Base-by-base conservation (phyloP, 441 rosid genomes). In the Pelargonium hybrid region DNA sequence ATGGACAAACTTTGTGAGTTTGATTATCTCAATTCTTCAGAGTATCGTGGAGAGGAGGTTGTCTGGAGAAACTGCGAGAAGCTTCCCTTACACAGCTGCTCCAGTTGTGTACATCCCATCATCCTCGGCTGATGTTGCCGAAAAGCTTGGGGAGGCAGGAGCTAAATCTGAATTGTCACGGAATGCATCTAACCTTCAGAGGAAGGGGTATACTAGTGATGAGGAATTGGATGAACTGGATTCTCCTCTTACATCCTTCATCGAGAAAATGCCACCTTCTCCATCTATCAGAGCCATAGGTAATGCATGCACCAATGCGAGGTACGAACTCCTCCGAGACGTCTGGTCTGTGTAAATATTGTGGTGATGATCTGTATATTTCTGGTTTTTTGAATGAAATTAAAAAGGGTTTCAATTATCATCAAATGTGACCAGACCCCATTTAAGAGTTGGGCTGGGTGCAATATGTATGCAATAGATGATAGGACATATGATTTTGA, bases 141-240 rank as follows among this genome's bases (percentile, higher is more conserved):
- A 69, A 20, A 41, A 75, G 37, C 76, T 85, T 9, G 90, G 92
- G 65, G 84, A 88, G 62, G 70, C 65, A 66, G 89, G 87, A 72
- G 74, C 71, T 72, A 77, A 79, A 41, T 72, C 84, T 48, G 81
- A 79, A 65, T 80, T 87, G 67, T 78, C 77, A 66, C 82, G 88
- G 79, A 85, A 84, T 73, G 85, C 89, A 14, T 88, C 98, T 7
- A 82, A 86, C 1, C 79, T 89, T 61, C 74, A 87, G 7, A 83
- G 84, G 76, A 90, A 90, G 79, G 83, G 96, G n/a, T 83, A 90
- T 80, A 85, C 93, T 18, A 95, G 99, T n/a, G 96, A 90, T 23
- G 96, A 92, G 29, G 97, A 95, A 78, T 95, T 91, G 18, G 91
- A 95, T 74, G 96, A 92, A 77, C 79, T 92, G 73, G 86, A 84